phyloP scores from a whole-genome alignment of 2,329 filamentous ascomycete species.

The Metarhizium sp. region DNA sequence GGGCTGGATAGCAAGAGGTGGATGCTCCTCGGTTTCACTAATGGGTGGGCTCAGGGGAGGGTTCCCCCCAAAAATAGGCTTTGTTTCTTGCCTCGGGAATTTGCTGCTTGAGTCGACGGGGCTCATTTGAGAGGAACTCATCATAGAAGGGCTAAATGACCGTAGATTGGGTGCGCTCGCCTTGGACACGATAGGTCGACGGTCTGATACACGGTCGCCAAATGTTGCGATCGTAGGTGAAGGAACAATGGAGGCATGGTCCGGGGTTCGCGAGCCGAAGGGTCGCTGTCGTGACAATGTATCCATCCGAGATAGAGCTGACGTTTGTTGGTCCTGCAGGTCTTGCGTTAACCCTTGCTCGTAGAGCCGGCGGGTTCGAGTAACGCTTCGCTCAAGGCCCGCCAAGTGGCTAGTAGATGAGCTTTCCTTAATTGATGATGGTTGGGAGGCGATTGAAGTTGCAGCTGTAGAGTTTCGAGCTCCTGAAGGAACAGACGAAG shows the following conservation, averaged over 20 bases:
- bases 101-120: conserved; percentile 27
- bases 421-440: conserved; percentile 41
- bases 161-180: conserved; percentile 62
- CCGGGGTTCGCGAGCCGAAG: conserved; percentile 38
- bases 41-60: conserved; percentile 45
- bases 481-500: conserved; percentile 58
- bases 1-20: conserved; percentile 57
- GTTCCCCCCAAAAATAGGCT: conserved; percentile 20
- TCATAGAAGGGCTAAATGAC: conserved; percentile 40
- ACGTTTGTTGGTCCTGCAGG: conserved; percentile 69
- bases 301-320: conserved; percentile 70
- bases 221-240: conserved; percentile 36
- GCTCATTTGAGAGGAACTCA: conserved; percentile 28
- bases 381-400: conserved; percentile 53
- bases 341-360: conserved; percentile 75
- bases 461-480: conserved; percentile 76
- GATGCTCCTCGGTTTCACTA: conserved; percentile 62
- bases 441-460: conserved; percentile 66
- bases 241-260: conserved; percentile 34
- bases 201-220: conserved; percentile 36
- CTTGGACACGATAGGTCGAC: conserved; percentile 38
- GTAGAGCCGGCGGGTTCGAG: conserved; percentile 68
- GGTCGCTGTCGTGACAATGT: conserved; percentile 59
- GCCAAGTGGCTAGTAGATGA: conserved; percentile 27
- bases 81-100: conserved; percentile 24